Evolutionary conservation across 2,329 filamentous ascomycete species (phyloP), one percentile per base, ranked within the genome.

Genomic region (Cytospora paraplurivora): DNA sequence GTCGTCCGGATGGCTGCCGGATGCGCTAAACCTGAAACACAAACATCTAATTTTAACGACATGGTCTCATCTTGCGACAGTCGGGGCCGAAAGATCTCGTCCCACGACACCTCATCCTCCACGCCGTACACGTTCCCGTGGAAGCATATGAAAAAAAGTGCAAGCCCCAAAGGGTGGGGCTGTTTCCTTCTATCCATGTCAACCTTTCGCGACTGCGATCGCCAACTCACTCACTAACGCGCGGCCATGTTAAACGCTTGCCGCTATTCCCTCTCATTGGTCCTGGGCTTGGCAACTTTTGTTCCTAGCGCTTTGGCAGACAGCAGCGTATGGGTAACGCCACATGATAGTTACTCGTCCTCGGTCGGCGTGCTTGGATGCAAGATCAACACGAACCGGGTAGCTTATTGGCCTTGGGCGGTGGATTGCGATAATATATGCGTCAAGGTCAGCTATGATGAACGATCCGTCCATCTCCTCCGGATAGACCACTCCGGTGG

Each of bases 301-400:
- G n/a, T 34, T 2, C 41, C 41, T 34, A 17, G 27, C 27, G 51
- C 56, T n/a, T 33, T 41, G 15, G 56, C 63, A 19, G 63, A 59
- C 47, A 37, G 56, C 7, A 57, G 66, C n/a, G 72, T 76, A 59
- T 74, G 69, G 63, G 74, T 79, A 67, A 86, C 83, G 11, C 83
- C 84, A n/a, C 84, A 86, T 72, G 81, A 80, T 65, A 73, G 76
- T 70, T 86, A 79, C 76, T 82, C 81, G 3, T 84, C 81, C 37
- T 84, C 82, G 3, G 71, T 85, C 65, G 84, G 84, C 50, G 83
- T 85, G 11, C 74, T 84, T 5, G 84, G 84, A 62, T 86, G 84
- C 79, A 83, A 84, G 75, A 78, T 86, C 74, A 74, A 86, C 76
- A 85, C 80, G 66, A 80, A 86, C 77, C 82, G 82, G 27, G 77